These are phyloP conservation scores for Condylostoma magnum DNA, from an alignment of 169 alveolate species.

Conservation along the genomic window DNA sequence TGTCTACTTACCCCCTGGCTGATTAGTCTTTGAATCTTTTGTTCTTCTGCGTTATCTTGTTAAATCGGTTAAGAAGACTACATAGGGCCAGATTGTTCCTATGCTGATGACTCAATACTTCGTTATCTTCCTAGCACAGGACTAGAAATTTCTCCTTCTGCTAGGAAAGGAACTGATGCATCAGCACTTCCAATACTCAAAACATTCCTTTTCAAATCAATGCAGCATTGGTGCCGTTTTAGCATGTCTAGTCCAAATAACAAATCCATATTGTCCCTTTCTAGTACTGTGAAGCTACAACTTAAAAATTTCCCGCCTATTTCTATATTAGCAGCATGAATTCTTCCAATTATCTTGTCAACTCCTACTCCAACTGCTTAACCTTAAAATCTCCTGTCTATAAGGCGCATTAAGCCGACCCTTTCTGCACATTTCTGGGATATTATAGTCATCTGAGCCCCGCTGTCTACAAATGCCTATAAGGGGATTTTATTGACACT, in stretches of 20 bases:
- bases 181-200: constrained; percentile 57
- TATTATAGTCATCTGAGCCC: constrained; percentile 75
- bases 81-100: too few relatives aligned
- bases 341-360: constrained; percentile 61
- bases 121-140: too few relatives aligned
- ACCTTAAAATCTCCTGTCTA: constrained; percentile 67
- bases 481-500: constrained; percentile 54
- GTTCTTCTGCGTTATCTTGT: too few relatives aligned
- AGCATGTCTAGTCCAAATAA: constrained; percentile 78
- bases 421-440: constrained; percentile 46
- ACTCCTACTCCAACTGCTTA: constrained; percentile 73
- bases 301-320: constrained; percentile 52
- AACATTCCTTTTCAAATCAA: constrained; percentile 52
- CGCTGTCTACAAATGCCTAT: constrained; percentile 76
- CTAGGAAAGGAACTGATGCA: constrained; percentile 52
- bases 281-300: constrained; percentile 61
- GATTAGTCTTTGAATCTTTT: too few relatives aligned
- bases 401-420: constrained; percentile 56
- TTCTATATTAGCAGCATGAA: constrained; percentile 74
- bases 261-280: constrained; percentile 58
- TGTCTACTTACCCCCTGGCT: too few relatives aligned
- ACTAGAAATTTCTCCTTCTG: constrained; percentile 72
- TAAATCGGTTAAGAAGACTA: too few relatives aligned
- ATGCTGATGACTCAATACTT: too few relatives aligned
- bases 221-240: constrained; percentile 67